phyloP scores from a whole-genome alignment of 1,139 yeast species.

The Saccharomyces hybrid region DNA sequence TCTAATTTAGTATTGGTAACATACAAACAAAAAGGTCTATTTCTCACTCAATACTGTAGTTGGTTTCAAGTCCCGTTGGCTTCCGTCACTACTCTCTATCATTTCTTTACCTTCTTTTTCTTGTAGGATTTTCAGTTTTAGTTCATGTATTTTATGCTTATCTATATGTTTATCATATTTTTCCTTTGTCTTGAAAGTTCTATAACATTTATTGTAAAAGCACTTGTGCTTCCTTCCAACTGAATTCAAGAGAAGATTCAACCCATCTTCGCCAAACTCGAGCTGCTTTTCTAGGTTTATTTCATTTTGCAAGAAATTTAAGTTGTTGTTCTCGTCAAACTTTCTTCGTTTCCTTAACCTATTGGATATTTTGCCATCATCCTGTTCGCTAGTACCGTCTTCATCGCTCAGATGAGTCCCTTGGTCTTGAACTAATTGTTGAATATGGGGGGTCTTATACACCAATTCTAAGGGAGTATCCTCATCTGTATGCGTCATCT shows the following conservation, averaged over 20 bases:
- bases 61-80: no score
- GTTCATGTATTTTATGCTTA: conserved; percentile 30
- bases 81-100: no score
- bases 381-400: neutral
- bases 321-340: neutral
- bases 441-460: conserved; percentile 3
- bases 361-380: neutral
- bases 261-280: conserved; percentile 18
- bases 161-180: conserved; percentile 28
- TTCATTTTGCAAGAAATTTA: conserved; percentile 14
- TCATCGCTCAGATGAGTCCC: neutral
- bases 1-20: no score
- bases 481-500: conserved; percentile 31
- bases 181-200: conserved; percentile 31
- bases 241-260: conserved; percentile 24
- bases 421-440: neutral
- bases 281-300: conserved; percentile 12
- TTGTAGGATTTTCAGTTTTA: conserved; percentile 25
- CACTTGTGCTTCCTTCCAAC: conserved; percentile 30
- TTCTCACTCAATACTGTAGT: neutral
- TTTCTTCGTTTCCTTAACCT: conserved; percentile 2
- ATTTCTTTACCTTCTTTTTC: conserved; percentile 8
- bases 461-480: conserved; percentile 13
- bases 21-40: neutral
- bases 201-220: conserved; percentile 26